These are phyloP conservation scores for Macrocybe gigantea DNA, from an alignment of 768 basidiomycete species.

Conservation along the genomic window DNA sequence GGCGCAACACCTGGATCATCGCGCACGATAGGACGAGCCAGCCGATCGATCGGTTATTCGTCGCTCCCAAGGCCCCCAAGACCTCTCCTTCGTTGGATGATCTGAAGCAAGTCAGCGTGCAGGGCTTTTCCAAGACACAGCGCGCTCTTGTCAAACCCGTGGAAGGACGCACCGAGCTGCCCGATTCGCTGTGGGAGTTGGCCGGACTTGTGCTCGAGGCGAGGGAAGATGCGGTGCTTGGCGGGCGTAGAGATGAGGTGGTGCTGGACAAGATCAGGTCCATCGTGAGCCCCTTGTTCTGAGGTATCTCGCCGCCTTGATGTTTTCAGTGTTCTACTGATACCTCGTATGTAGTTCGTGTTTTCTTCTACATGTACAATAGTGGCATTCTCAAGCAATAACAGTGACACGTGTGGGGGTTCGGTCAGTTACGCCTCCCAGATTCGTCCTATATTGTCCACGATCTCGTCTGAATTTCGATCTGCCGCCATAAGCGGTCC, in stretches of 20 bases:
- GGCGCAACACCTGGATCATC: constrained; percentile 30
- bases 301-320: not conserved
- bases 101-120: constrained; percentile 25
- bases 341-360: no score
- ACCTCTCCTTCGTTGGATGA: constrained; percentile 7
- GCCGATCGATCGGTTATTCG: constrained; percentile 28
- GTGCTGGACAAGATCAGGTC: constrained; percentile 21
- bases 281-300: constrained; percentile 19
- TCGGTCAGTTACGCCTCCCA: no score
- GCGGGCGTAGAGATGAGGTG: constrained; percentile 13
- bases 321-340: no score
- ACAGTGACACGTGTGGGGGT: no score
- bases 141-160: constrained; percentile 22
- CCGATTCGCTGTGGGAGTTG: constrained; percentile 23
- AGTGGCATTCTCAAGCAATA: no score
- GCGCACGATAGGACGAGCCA: constrained; percentile 22
- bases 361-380: no score
- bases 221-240: constrained; percentile 12
- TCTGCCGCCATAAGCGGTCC: no score
- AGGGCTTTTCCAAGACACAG: constrained; percentile 25
- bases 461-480: no score
- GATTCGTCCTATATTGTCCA: no score
- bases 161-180: constrained; percentile 20
- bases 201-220: constrained; percentile 28
- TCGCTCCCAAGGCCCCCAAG: constrained; percentile 9